Evolutionary conservation across 176 grass and related monocot genomes (phyloP).

Genomic region (Hordeum marinum): DNA sequence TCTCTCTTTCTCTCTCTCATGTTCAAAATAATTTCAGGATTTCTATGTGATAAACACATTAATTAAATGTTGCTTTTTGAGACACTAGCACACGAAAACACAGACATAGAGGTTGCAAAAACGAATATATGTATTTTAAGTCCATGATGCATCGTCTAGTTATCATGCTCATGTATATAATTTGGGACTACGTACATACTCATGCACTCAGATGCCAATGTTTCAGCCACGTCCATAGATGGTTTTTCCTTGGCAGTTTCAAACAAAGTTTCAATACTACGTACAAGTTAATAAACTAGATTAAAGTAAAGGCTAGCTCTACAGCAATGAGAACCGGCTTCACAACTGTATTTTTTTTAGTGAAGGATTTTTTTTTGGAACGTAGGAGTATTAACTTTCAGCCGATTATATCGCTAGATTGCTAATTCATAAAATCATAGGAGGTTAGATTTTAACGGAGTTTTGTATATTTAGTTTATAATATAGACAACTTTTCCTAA

Average conservation of each 20-base stretch:
- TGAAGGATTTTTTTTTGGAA: background rate
- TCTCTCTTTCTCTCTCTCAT: background rate
- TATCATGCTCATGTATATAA: too few species aligned
- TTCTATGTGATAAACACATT: background rate
- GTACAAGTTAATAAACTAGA: background rate
- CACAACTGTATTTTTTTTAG: background rate
- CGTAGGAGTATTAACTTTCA: background rate
- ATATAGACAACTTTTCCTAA: too few species aligned
- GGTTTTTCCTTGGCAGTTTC: background rate
- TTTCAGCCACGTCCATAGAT: background rate
- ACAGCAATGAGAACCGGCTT: background rate
- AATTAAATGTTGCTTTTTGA: background rate
- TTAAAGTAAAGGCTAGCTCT: background rate
- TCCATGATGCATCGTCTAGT: background rate
- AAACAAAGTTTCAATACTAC: background rate
- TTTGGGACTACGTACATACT: background rate
- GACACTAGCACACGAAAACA: background rate
- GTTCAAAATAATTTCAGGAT: background rate
- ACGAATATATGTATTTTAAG: background rate
- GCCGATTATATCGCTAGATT: background rate
- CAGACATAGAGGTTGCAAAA: background rate
- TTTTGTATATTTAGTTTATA: too few species aligned
- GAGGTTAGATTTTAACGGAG: background rate
- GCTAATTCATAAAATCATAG: background rate
- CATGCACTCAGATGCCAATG: background rate